Conservation (phyloP, 495 filamentous ascomycete genomes). For the Daldinia concentrica region DNA sequence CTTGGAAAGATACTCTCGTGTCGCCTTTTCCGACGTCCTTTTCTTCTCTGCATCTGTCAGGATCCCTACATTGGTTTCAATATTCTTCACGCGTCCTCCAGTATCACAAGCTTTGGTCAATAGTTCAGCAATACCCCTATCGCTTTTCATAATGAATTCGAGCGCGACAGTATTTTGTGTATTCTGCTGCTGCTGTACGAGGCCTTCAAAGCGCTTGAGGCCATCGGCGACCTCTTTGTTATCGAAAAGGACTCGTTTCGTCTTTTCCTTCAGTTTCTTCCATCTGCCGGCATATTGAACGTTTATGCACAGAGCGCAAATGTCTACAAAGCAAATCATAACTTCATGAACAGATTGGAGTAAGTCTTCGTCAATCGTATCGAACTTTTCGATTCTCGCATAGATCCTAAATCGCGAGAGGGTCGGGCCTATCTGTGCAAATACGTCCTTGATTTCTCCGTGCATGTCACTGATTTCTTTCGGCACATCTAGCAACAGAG, state of each 20-base stretch:
- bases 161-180: background rate
- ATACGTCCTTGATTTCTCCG: conserved; percentile 39
- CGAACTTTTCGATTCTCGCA: conserved; percentile 40
- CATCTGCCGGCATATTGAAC: conserved; percentile 32
- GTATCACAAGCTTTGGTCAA: background rate
- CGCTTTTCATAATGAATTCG: background rate
- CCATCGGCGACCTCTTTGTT: background rate
- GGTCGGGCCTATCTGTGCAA: conserved; percentile 37
- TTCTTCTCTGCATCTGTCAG: background rate
- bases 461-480: conserved; percentile 40
- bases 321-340: conserved; percentile 43
- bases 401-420: conserved; percentile 44
- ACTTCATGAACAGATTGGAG: conserved; percentile 36
- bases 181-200: background rate
- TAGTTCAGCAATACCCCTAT: background rate
- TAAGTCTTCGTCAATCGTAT: conserved; percentile 33
- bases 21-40: background rate
- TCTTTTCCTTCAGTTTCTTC: conserved; percentile 34
- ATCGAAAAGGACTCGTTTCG: conserved; percentile 26
- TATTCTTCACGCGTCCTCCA: background rate
- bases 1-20: background rate
- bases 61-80: background rate
- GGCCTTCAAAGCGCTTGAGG: background rate
- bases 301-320: conserved; percentile 42
- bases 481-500: conserved; percentile 41